Conservation (phyloP, 1,139 yeast species). For the Saccharomyces hybrid region DNA sequence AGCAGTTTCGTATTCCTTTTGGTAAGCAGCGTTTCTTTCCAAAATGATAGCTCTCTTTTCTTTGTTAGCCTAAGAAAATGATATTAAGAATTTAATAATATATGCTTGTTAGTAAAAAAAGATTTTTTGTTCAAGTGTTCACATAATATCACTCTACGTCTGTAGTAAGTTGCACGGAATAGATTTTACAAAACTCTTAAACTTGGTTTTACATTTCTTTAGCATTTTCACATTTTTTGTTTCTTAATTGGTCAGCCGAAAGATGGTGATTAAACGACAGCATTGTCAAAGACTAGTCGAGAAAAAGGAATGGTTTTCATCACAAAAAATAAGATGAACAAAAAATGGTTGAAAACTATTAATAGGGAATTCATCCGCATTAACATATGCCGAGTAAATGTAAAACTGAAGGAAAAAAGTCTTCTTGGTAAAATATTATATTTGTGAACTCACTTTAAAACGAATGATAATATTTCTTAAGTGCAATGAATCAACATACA, state of each 20-base stretch:
- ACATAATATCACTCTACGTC: not conserved
- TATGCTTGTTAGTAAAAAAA: constrained; percentile 23
- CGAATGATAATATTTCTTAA: constrained; percentile 1
- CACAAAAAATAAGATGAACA: not conserved
- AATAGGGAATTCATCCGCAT: not conserved
- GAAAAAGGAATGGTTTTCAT: not conserved
- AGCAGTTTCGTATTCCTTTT: constrained; percentile 90
- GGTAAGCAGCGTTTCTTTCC: constrained; percentile 98
- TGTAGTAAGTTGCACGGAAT: not conserved
- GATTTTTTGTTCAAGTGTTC: too few relatives aligned
- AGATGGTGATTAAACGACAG: constrained; percentile 1
- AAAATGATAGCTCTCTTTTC: constrained; percentile 92
- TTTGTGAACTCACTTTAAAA: constrained; percentile 1
- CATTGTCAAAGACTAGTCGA: constrained; percentile 1
- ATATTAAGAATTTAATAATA: constrained; percentile 2
- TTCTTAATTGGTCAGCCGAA: not conserved
- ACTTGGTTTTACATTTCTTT: not conserved
- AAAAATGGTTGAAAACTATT: not conserved
- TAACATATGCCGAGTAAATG: not conserved
- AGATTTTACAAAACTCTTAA: not conserved
- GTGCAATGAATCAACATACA: constrained; percentile 50
- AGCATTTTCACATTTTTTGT: not conserved
- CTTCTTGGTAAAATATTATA: not conserved
- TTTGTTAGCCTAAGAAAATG: constrained; percentile 54
- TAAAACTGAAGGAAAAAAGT: not conserved